Percentiles rank a stretch among this genome's conserved stretches.
Evolutionary conservation across 495 filamentous ascomycete genomes (phyloP).

Genomic region (Alectoria sarmentosa): DNA sequence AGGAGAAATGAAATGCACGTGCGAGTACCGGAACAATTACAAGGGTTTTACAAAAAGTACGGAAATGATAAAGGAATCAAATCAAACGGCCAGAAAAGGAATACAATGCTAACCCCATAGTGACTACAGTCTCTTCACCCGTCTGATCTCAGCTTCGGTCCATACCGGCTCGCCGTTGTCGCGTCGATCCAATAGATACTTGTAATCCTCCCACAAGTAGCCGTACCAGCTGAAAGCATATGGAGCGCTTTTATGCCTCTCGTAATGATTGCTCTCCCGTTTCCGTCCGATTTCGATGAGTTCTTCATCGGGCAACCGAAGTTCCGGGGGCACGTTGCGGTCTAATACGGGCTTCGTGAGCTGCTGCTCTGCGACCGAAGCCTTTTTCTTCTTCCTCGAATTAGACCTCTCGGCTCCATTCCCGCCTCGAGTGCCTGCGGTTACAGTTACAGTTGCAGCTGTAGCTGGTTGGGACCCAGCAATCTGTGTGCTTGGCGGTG

Average conservation of each 20-base stretch:
- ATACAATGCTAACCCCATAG: too few species aligned
- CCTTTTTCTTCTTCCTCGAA: neutral
- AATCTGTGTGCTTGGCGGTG: neutral
- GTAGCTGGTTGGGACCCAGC: neutral
- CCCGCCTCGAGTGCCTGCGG: neutral
- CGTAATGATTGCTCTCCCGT: neutral
- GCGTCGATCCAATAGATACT: neutral
- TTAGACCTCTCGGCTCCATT: neutral
- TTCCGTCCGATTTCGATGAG: neutral
- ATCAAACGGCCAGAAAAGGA: neutral
- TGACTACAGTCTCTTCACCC: too few species aligned
- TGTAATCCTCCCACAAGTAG: neutral
- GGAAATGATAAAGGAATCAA: neutral
- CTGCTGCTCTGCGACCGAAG: neutral
- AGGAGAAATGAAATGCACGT: too few species aligned
- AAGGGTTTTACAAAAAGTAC: too few species aligned
- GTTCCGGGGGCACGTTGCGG: neutral
- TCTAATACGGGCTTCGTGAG: accelerated
- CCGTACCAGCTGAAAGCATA: neutral
- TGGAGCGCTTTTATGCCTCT: neutral
- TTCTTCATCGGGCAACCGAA: neutral
- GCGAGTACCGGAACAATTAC: too few species aligned
- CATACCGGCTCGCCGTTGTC: neutral
- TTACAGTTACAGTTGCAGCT: neutral
- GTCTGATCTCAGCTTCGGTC: neutral